A percentile compares a stretch with the other conserved stretches of the same genome.
Conservation (phyloP, 768 basidiomycete genomes). For the Nidularia sp. region DNA sequence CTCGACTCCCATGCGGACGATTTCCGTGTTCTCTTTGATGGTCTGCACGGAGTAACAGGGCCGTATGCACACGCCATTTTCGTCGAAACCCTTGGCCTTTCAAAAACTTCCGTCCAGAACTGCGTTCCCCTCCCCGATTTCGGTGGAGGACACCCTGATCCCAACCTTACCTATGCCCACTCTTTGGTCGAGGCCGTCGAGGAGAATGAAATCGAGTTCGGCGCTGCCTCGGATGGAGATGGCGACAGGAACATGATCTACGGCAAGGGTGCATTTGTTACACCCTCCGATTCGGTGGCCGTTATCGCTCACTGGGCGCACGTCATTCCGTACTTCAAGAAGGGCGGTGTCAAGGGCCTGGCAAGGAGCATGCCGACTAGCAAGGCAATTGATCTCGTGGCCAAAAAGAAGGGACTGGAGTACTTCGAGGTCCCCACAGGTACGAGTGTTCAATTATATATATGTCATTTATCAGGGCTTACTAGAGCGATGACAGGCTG, state of each 20-base stretch:
- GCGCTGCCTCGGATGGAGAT: conserved; percentile 96
- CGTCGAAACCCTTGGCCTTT: conserved; percentile 76
- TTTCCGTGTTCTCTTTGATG: conserved; percentile 92
- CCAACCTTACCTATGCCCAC: conserved; percentile 97
- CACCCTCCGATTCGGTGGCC: conserved; percentile 95
- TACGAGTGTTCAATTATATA: conserved; percentile 21
- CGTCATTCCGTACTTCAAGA: conserved; percentile 88
- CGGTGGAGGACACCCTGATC: conserved; percentile 97
- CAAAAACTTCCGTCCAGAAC: conserved; percentile 82
- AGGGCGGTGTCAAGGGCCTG: conserved; percentile 89
- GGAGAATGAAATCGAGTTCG: conserved; percentile 79
- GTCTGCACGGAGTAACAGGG: conserved; percentile 93
- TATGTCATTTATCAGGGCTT: background rate
- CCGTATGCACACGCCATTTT: conserved; percentile 92
- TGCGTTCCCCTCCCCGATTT: conserved; percentile 91
- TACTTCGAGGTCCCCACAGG: conserved; percentile 97
- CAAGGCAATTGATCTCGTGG: conserved; percentile 94
- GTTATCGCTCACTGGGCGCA: conserved; percentile 98
- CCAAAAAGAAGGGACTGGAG: conserved; percentile 88
- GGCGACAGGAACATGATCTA: conserved; percentile 99
- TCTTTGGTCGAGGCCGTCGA: conserved; percentile 92
- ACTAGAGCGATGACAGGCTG: conserved; percentile 60
- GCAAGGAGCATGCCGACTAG: conserved; percentile 98
- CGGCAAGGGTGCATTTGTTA: conserved; percentile 96
- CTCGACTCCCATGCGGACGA: conserved; percentile 62